Conservation (phyloP, 257 asterid genomes). For the Solanum medicagineum region DNA sequence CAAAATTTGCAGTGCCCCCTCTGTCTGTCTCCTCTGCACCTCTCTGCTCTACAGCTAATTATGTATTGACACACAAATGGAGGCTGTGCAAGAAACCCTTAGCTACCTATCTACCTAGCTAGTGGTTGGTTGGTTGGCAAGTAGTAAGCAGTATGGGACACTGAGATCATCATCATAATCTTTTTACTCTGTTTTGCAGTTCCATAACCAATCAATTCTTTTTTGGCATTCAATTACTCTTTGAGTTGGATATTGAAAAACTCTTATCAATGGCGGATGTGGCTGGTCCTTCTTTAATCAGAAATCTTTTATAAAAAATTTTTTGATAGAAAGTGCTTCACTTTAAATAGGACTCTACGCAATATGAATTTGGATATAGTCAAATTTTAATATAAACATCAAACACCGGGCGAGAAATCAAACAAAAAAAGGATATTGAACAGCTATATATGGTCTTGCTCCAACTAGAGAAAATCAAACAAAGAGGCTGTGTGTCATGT, state of each 20-base stretch:
- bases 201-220: slow-evolving; percentile 14
- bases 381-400: too few species aligned
- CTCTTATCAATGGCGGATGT: background rate
- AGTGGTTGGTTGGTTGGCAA: background rate
- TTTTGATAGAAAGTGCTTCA: too few species aligned
- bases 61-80: background rate
- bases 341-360: rapidly evolving
- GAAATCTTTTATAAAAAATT: too few species aligned
- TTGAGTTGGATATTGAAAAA: background rate
- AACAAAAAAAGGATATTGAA: background rate
- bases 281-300: rapidly evolving
- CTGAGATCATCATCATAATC: background rate
- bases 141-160: background rate
- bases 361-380: too few species aligned
- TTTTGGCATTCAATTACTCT: background rate
- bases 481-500: background rate
- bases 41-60: background rate
- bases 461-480: background rate
- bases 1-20: background rate
- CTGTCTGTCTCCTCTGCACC: background rate
- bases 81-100: background rate
- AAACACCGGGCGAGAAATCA: too few species aligned
- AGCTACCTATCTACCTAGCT: background rate
- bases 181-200: background rate
- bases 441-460: background rate